phyloP scores from a whole-genome alignment of 768 basidiomycete genomes.

The Lentinula sp. region DNA sequence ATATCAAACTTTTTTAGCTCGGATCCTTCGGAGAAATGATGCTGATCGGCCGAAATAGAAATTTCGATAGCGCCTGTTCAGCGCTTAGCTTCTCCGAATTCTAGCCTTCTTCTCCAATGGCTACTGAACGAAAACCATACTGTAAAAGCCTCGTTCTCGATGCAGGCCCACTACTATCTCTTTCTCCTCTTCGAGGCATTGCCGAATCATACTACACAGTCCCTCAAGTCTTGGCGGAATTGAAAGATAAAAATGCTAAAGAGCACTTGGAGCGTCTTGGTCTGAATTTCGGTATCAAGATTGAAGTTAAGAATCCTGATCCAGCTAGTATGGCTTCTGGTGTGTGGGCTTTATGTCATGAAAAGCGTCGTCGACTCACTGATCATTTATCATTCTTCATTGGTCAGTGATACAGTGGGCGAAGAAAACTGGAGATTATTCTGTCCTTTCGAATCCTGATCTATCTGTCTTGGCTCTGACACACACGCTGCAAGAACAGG shows the following conservation, averaged over 20 bases:
- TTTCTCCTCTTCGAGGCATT: conserved; percentile 84
- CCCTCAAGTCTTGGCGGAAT: conserved; percentile 84
- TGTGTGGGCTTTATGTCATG: conserved; percentile 19
- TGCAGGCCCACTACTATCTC: conserved; percentile 86
- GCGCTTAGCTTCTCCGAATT: neutral
- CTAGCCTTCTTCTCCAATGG: neutral
- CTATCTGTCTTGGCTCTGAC: conserved; percentile 87
- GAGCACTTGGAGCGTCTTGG: conserved; percentile 82
- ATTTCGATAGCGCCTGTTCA: neutral
- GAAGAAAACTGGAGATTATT: conserved; percentile 94
- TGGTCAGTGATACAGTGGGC: conserved; percentile 79
- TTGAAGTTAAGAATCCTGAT: conserved; percentile 67
- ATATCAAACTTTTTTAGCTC: neutral
- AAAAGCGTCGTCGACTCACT: neutral
- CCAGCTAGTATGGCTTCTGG: conserved; percentile 61
- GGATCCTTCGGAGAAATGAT: neutral
- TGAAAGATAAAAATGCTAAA: conserved; percentile 83
- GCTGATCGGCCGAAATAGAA: conserved; percentile 3
- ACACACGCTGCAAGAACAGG: conserved; percentile 63
- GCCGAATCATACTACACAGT: conserved; percentile 84
- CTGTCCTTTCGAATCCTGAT: conserved; percentile 89
- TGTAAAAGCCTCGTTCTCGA: conserved; percentile 87
- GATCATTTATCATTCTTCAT: neutral
- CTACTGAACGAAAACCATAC: conserved; percentile 23
- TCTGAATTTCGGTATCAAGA: conserved; percentile 67